Evolutionary conservation across 331 rosid species (phyloP), one percentile per base, ranked within the genome.

Genomic region (Ulmus americana): DNA sequence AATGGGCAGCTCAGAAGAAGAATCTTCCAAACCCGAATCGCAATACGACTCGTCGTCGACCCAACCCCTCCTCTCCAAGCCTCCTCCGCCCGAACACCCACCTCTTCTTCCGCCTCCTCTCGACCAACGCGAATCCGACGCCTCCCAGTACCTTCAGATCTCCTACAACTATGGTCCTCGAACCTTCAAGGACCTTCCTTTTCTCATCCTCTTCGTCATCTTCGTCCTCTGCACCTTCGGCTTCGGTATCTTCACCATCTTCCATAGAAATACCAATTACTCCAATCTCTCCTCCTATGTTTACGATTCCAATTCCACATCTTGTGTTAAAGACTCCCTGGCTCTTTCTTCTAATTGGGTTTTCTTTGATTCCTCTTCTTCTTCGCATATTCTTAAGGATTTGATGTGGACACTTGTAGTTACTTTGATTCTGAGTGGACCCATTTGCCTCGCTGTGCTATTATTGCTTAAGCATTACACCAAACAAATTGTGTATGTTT

Each of bases 401-500:
- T 71, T 85, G 76, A 81, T 66, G 54, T 89, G 95, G 98, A 81
- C 91, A 7, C 88, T 92, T 10, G 88, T 86, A 1, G 47, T 66
- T 13, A 89, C 95, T 7, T 73, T 89, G 48, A 3, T 87, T 35
- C 45, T 85, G 35, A 87, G 88, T 68, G 1, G 80, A 5, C 97
- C 97, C 65, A 63, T 87, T 40, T 83, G 95, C 62, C 74, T 83
- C 28, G 35, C 50, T 0, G 65, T 89, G 11, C 95, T 87, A 22
- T 63, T 87, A 45, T 69, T 61, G 22, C 90, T 92, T 67, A 92
- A 89, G 75, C 84, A 60, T 75, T 92, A 84, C 56, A 81, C 97
- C 62, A 89, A 88, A 70, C 95, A 89, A 48, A 58, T 92, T 44
- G 95, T 92, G 70, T 92, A 92, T 67, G 83, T 63, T 5, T 63